phyloP scores from a whole-genome alignment of 257 asterid species.

The Solanum appendiculatum region DNA sequence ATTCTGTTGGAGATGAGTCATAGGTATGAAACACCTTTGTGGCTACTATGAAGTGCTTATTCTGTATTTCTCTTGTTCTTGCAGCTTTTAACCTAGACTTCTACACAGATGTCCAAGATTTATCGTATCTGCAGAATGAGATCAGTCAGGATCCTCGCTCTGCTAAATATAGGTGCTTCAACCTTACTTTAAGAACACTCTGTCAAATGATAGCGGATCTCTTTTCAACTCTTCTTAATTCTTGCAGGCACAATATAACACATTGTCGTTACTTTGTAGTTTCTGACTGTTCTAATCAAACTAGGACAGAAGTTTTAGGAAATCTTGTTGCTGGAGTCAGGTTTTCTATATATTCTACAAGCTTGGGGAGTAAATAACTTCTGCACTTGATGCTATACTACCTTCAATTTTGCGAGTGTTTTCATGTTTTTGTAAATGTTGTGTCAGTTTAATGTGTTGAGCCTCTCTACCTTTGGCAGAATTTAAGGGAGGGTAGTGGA shows the following conservation, averaged over 20 bases:
- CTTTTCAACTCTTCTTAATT: neutral
- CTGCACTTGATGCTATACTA: neutral
- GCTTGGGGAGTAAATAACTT: neutral
- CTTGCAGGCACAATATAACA: neutral
- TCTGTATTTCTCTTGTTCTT: conserved; percentile 9
- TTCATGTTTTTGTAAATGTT: neutral
- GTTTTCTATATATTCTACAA: neutral
- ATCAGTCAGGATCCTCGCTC: conserved; percentile 90
- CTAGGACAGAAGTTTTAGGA: neutral
- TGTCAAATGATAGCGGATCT: neutral
- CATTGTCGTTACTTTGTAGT: neutral
- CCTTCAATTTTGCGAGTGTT: neutral
- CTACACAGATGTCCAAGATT: conserved; percentile 90
- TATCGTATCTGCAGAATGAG: conserved; percentile 70
- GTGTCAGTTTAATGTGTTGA: neutral
- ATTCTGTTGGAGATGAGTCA: neutral
- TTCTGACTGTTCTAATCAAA: neutral
- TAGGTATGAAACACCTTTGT: neutral
- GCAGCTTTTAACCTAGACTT: conserved; percentile 96
- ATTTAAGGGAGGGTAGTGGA: neutral
- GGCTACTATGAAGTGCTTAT: neutral
- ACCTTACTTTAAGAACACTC: neutral
- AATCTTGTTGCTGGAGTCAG: neutral
- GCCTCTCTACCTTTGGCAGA: neutral
- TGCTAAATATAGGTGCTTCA: conserved; percentile 59